These are phyloP conservation scores for Neonectria sp. DNA, from an alignment of 2,329 filamentous ascomycete species.

Conservation along the genomic window DNA sequence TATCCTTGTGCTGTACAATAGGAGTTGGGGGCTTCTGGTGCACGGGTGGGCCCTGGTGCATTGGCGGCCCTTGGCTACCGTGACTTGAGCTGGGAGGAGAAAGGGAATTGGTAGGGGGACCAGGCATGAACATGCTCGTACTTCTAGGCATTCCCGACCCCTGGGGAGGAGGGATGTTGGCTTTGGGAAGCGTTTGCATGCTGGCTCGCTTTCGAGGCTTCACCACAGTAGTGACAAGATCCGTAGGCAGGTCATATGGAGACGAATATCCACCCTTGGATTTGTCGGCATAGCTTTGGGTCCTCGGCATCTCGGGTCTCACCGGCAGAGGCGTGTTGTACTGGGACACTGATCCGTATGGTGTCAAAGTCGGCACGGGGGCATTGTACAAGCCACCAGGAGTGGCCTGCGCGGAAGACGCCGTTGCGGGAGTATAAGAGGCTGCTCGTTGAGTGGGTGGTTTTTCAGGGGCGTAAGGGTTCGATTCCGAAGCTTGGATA, in stretches of 20 bases:
- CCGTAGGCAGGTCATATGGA: slow-evolving; percentile 95
- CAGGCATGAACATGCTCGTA: slow-evolving; percentile 68
- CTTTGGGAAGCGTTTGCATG: slow-evolving; percentile 68
- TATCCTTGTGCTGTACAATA: slow-evolving; percentile 60
- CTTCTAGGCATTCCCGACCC: slow-evolving; percentile 70
- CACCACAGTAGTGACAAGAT: slow-evolving; percentile 70
- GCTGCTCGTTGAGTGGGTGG: slow-evolving; percentile 35
- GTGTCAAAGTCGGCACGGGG: slow-evolving; percentile 40
- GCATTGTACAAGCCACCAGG: slow-evolving; percentile 41
- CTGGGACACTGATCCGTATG: slow-evolving; percentile 48
- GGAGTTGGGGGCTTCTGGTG: slow-evolving; percentile 54
- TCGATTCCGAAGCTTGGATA: slow-evolving; percentile 30
- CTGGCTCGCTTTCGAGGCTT: slow-evolving; percentile 78
- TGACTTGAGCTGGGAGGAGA: slow-evolving; percentile 55
- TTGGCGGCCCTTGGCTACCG: slow-evolving; percentile 40
- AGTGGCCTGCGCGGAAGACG: slow-evolving; percentile 22
- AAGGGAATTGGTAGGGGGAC: slow-evolving; percentile 42
- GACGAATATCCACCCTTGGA: slow-evolving; percentile 93
- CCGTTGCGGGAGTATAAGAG: slow-evolving; percentile 41
- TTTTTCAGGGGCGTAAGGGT: slow-evolving; percentile 48
- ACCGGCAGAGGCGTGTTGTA: slow-evolving; percentile 57
- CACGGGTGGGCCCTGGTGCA: slow-evolving; percentile 50
- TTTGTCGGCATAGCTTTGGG: slow-evolving; percentile 91
- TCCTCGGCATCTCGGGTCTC: slow-evolving; percentile 67
- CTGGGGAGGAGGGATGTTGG: slow-evolving; percentile 58